Evolutionary conservation across 306 rosid genomes (phyloP).

Genomic region (Vigna hirtella): DNA sequence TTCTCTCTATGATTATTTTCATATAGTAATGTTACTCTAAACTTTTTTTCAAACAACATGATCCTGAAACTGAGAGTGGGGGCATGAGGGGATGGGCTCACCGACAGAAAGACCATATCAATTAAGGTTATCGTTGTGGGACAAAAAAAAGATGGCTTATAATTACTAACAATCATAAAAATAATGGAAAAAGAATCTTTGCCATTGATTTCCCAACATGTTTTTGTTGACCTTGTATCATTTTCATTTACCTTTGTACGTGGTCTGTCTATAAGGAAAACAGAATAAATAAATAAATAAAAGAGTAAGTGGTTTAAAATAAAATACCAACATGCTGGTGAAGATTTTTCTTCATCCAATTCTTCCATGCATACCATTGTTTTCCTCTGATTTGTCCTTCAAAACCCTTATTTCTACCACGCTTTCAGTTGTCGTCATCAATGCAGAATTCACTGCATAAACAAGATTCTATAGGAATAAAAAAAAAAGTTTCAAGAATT

Average conservation of each 20-base stretch:
- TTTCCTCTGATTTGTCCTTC: neutral
- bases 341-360: neutral
- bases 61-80: no score
- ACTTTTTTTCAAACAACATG: no score
- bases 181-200: slow-evolving; percentile 3
- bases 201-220: slow-evolving; percentile 3
- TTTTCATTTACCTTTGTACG: neutral
- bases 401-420: neutral
- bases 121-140: neutral
- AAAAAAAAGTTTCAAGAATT: neutral
- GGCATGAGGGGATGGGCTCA: neutral
- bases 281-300: neutral
- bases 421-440: neutral
- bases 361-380: neutral
- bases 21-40: no score
- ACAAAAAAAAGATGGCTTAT: neutral
- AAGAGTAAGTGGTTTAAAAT: neutral
- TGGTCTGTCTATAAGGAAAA: neutral
- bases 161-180: neutral
- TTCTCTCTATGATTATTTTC: no score
- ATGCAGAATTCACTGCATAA: neutral
- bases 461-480: neutral
- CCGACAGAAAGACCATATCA: neutral
- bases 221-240: neutral
- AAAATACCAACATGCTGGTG: neutral